A percentile compares a stretch with the other conserved stretches of the same genome.
Conservation (phyloP, 257 asterid genomes). For the Fraxinus excelsior region DNA sequence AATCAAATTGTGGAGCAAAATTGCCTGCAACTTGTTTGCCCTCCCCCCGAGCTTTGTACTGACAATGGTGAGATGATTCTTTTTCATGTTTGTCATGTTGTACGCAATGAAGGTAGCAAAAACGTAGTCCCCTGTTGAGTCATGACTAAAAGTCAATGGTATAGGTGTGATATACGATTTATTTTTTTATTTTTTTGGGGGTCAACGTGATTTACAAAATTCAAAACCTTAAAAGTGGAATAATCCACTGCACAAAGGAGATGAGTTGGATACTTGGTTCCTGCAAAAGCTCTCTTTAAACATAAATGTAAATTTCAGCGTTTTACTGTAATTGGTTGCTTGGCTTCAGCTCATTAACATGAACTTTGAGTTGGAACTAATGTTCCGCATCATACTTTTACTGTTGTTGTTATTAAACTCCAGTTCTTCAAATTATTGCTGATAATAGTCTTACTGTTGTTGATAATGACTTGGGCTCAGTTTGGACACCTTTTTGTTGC, state of each 20-base stretch:
- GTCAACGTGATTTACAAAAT: background rate
- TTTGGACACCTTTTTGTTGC: background rate
- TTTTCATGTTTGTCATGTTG: background rate
- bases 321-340: background rate
- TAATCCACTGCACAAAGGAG: background rate
- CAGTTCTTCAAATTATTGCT: background rate
- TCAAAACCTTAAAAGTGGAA: background rate
- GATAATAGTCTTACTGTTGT: background rate
- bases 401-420: too few relatives aligned
- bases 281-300: conserved; percentile 6
- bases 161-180: background rate
- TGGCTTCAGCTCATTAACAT: background rate
- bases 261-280: background rate
- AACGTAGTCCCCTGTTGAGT: background rate
- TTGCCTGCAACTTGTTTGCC: conserved; percentile 81
- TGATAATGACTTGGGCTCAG: background rate
- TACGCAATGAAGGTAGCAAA: background rate
- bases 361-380: background rate
- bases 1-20: conserved; percentile 56
- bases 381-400: background rate
- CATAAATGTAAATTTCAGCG: background rate
- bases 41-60: conserved; percentile 95
- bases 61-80: conserved; percentile 69
- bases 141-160: background rate
- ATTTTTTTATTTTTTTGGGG: too few relatives aligned